phyloP scores from a whole-genome alignment of 176 grass and related monocot genomes.

The Thinopyrum elongatum region DNA sequence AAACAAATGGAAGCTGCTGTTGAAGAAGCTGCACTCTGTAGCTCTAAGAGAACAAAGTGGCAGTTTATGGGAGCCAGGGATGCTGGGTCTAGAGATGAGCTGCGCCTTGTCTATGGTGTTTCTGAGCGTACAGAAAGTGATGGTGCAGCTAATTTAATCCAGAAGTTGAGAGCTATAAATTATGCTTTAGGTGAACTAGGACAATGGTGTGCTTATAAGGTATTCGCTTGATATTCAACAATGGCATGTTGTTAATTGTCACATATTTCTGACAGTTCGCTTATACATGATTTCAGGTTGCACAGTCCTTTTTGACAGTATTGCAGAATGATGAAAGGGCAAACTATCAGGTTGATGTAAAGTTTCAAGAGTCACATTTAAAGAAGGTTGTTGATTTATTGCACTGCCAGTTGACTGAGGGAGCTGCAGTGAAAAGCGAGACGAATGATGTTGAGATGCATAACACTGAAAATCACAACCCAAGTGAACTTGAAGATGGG shows the following conservation, averaged over 20 bases:
- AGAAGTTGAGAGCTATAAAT: conserved; percentile 94
- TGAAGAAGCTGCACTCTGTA: conserved; percentile 81
- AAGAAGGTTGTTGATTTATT: conserved; percentile 86
- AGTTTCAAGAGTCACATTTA: conserved; percentile 96
- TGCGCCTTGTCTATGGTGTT: conserved; percentile 98
- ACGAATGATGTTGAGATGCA: conserved; percentile 44
- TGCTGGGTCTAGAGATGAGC: conserved; percentile 91
- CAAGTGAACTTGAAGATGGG: conserved; percentile 91
- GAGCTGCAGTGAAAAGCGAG: conserved; percentile 56
- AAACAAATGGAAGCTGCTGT: conserved; percentile 86
- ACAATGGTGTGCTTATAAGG: conserved; percentile 99
- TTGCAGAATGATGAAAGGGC: conserved; percentile 97
- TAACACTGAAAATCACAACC: conserved; percentile 40
- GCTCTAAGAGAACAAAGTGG: conserved; percentile 95
- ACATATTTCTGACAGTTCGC: conserved; percentile 33
- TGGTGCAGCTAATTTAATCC: conserved; percentile 97
- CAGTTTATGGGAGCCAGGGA: conserved; percentile 99
- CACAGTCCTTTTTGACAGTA: conserved; percentile 84
- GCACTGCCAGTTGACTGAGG: conserved; percentile 86
- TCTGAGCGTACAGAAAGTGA: conserved; percentile 99
- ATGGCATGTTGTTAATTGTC: neutral
- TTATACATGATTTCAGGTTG: conserved; percentile 67
- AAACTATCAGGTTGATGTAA: conserved; percentile 96
- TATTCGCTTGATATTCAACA: conserved; percentile 29
- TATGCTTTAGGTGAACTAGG: conserved; percentile 98